Evolutionary conservation across 192 early-diverging fungal genomes (phyloP), one percentile per base, ranked within the genome.

Genomic region (Podila verticillata): DNA sequence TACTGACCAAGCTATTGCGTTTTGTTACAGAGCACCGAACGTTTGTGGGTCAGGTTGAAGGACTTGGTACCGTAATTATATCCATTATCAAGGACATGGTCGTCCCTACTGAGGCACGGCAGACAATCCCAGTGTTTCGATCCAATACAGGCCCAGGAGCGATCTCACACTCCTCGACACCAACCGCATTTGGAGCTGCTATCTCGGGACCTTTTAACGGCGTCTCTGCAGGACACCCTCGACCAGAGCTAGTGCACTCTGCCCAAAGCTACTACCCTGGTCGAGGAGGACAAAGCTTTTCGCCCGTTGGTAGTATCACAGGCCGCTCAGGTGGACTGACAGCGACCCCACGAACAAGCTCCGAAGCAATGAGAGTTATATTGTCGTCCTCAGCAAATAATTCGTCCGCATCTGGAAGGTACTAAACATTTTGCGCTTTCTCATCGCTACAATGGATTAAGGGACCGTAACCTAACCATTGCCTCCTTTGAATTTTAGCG

Each of bases 41-140:
- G 22, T 83, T 73, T 61, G 74, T 83, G 4, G 82, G 82, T n/a
- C 68, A 83, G 36, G 57, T 86, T 7, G 83, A 91, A 34, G 87
- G 87, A 26, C 29, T 90, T 26, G 86, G 87, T 0, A 87, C 89
- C 1, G 81, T 89, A 9, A 73, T 85, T 36, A 82, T 82, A 19
- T 77, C 82, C 7, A 71, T 92, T 20, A 86, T 92, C 82, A 77
- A 84, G 58, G 87, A 87, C 47, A 85, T 80, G 65, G 77, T 72
- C 4, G 61, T 72, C 13, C 70, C 75, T n/a, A 63, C 36, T 22
- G 75, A 78, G 35, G 0, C 64, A 0, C 49, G 64, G 34, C 47
- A 66, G 2, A 7, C 15, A 17, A 5, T 28, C 28, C 30, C 57
- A 17, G 56, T 24, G 3, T 44, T 44, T 44, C 54, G 63, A 20